phyloP scores from a whole-genome alignment of 2,329 filamentous ascomycete species.

The Didymellaceae sp. region DNA sequence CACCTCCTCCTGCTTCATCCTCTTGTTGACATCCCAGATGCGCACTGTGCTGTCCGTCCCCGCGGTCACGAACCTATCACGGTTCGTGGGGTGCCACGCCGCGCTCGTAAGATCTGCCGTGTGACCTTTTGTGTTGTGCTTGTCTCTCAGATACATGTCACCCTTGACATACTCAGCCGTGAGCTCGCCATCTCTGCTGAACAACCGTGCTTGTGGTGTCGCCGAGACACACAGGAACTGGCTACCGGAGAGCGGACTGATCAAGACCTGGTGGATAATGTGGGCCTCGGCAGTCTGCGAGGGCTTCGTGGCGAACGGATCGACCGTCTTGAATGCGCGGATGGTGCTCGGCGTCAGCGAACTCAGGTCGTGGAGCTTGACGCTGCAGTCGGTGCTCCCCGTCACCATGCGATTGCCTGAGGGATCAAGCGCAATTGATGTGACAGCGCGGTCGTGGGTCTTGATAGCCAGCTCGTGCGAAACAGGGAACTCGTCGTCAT shows the following conservation, averaged over 20 bases:
- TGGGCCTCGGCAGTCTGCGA: constrained; percentile 80
- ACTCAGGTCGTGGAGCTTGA: constrained; percentile 94
- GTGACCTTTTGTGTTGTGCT: constrained; percentile 97
- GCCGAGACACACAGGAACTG: constrained; percentile 87
- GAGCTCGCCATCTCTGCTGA: constrained; percentile 86
- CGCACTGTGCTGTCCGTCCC: constrained; percentile 94
- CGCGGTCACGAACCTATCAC: constrained; percentile 84
- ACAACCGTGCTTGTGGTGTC: constrained; percentile 86
- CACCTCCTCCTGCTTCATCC: constrained; percentile 87
- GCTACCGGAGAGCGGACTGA: constrained; percentile 81
- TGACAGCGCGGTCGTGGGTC: constrained; percentile 88
- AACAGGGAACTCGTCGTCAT: constrained; percentile 89
- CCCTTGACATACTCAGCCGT: constrained; percentile 92
- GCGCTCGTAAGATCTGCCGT: constrained; percentile 89
- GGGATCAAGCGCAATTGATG: constrained; percentile 81
- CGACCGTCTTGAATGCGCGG: constrained; percentile 89
- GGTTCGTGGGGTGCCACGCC: constrained; percentile 88
- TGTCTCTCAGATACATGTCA: constrained; percentile 97
- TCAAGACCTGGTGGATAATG: constrained; percentile 83
- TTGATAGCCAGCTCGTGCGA: constrained; percentile 93
- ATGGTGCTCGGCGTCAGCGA: constrained; percentile 95
- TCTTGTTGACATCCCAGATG: constrained; percentile 96
- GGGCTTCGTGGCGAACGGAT: constrained; percentile 79
- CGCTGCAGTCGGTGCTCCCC: constrained; percentile 87
- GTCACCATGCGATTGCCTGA: constrained; percentile 84